phyloP scores from a whole-genome alignment of 257 asterid genomes.

The Forsythia viridissima region DNA sequence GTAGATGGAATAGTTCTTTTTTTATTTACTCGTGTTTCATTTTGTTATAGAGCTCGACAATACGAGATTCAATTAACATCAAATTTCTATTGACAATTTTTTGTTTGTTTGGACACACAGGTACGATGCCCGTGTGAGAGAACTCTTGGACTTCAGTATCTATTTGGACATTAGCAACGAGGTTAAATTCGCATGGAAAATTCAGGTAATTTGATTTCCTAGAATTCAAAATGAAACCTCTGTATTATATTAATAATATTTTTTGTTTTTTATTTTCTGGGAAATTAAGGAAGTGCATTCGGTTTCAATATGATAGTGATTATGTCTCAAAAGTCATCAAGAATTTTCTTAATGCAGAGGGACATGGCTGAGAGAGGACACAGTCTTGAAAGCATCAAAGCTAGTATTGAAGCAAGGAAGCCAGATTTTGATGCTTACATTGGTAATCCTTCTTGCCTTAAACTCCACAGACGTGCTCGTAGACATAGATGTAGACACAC shows the following conservation, averaged over 20 bases:
- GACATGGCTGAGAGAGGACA: slow-evolving; percentile 99
- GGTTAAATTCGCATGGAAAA: slow-evolving; percentile 97
- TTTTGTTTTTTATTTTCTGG: too few relatives aligned
- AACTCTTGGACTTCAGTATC: slow-evolving; percentile 93
- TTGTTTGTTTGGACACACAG: slow-evolving; percentile 29
- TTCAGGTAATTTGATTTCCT: slow-evolving; percentile 29
- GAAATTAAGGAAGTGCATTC: too few relatives aligned
- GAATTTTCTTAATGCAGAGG: slow-evolving; percentile 53
- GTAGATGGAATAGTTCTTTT: too few relatives aligned
- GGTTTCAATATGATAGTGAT: background rate
- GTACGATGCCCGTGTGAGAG: slow-evolving; percentile 95
- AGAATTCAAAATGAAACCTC: too few relatives aligned
- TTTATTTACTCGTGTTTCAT: too few relatives aligned
- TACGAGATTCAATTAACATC: background rate
- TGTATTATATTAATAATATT: too few relatives aligned
- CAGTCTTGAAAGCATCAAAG: slow-evolving; percentile 97
- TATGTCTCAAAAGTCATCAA: background rate
- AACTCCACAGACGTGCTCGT: background rate
- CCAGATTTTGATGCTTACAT: slow-evolving; percentile 96
- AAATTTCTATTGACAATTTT: background rate
- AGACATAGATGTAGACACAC: background rate
- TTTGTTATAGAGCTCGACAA: too few relatives aligned
- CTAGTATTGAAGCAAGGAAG: slow-evolving; percentile 93
- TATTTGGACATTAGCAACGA: slow-evolving; percentile 96
- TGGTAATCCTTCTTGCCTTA: slow-evolving; percentile 41